Evolutionary conservation across 2,329 filamentous ascomycete species (phyloP), one percentile per base, ranked within the genome.

Genomic region (Alternaria atra): DNA sequence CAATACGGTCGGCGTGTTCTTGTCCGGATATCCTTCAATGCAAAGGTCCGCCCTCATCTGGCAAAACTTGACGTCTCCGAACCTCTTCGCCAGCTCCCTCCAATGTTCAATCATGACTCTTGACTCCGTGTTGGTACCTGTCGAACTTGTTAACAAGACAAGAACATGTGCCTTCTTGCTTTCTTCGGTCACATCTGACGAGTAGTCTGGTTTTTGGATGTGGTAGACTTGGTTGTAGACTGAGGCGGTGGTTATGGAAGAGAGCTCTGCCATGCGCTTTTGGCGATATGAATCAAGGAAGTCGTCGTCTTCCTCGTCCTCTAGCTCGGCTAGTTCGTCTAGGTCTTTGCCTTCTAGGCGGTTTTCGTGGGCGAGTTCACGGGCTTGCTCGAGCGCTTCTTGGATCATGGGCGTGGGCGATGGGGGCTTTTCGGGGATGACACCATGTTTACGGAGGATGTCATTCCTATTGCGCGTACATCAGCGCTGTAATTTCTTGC

Each of bases 381-480:
- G 88, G 12, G 92, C 95, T 82, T 97, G 92, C 20, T 90, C 80
- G 47, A 99, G 87, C 4, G 95, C 95, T 83, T 98, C 94, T 81
- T 99, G 91, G 72, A 99, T 97, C 82, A 97, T 90, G 6, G 94
- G 93, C 2, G 95, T 97, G 2, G 95, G 95, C 46, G 94, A 97
- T 3, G 94, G 93, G 0, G 94, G 93, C 78, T 97, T 98, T 78
- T 98, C 94, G n/a, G 95, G 95, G 64, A 99, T 98, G 68, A 99
- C 86, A 68, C 93, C 93, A 83, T 99, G 93, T 80, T 97, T 96
- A 71, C 95, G 92, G 59, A 99, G 89, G 74, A 99, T 99, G 71
- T 99, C 95, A 79, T 99, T 99, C 94, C 94, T 97, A 69, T 60
- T 25, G 5, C 7, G 32, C 52, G 8, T 10, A 12, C n/a, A 17